These are phyloP conservation scores for Coprinopsis sp. DNA, from an alignment of 768 basidiomycete genomes.

Conservation along the genomic window DNA sequence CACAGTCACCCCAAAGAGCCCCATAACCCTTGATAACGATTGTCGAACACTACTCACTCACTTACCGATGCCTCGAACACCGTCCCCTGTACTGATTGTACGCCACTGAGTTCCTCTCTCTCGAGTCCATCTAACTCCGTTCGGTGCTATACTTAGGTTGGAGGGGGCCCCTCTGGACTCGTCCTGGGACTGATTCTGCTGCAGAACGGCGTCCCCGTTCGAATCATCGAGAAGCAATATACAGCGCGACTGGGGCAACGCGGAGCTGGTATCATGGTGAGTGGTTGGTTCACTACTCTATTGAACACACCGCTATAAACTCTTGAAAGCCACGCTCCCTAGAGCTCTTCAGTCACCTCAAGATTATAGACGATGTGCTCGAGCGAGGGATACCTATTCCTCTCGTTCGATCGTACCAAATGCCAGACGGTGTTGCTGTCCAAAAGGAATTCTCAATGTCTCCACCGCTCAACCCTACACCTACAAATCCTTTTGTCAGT, in stretches of 20 bases:
- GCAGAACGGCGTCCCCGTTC: conserved; percentile 15
- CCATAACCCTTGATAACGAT: no score
- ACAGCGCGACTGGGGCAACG: conserved; percentile 12
- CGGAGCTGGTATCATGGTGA: conserved; percentile 11
- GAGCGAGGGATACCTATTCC: conserved; percentile 22
- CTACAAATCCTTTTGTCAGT: conserved; percentile 32
- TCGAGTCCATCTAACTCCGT: not conserved
- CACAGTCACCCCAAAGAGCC: no score
- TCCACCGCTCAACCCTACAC: conserved; percentile 24
- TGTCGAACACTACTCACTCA: no score
- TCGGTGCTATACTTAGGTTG: conserved; percentile 4
- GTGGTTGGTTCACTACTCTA: not conserved
- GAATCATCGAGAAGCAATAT: conserved; percentile 14
- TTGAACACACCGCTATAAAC: conserved; percentile 1
- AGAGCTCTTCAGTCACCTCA: conserved; percentile 38
- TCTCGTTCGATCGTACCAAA: conserved; percentile 29
- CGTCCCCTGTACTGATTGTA: conserved; percentile 19
- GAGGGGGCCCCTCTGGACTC: conserved; percentile 14
- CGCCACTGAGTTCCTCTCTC: conserved; percentile 2
- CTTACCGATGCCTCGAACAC: no score
- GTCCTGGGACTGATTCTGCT: conserved; percentile 12
- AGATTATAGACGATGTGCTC: conserved; percentile 33
- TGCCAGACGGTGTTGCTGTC: conserved; percentile 24
- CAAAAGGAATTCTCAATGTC: conserved; percentile 31
- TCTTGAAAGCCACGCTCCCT: conserved; percentile 44